Evolutionary conservation across 164 flowering plant species (phyloP), one percentile per base, ranked within the genome.

Genomic region (Vitis rotundifolia): DNA sequence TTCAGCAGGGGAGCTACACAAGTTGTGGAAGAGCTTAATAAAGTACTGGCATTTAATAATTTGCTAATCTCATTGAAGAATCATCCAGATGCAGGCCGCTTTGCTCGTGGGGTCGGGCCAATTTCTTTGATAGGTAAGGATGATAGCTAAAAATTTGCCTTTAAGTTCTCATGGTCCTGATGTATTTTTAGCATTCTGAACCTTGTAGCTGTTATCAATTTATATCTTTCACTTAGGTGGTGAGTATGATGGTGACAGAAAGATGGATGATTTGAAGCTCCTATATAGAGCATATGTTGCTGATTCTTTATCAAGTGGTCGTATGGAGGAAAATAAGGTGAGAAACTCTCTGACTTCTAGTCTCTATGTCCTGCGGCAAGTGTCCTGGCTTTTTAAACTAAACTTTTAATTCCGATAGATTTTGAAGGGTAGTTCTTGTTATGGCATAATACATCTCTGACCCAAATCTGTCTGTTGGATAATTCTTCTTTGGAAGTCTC

Each of bases 101-200:
- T 91, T 85, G 93, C 97, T 52, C 83, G 79, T 67, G 99, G 99
- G 48, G 66, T 89, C 72, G 97, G 94, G 16, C 97, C 94, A 31
- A 81, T 93, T 76, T 89, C 97, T 66, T 70, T 96, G 65, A 65
- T 86, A 51, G 99, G 99, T 93, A 77, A 11, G 72, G 44, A 56
- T 71, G 52, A 31, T 67, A 9, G 29, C 67, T 68, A 55, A 55
- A 10, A 31, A 47, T 58, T 67, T 37, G 59, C 50, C 73, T 55
- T 50, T 66, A 15, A 61, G 18, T 68, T 69, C 12, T 48, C 8
- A 16, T 31, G 47, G 54, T 9, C 18, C 16, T 22, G 11, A 12
- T 31, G 13, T 1, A 19, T 19, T 57, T 73, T 12, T 29, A 9
- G 9, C 14, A 70, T 48, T 15, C 18, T 29, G 47, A 19, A 70